Base-by-base conservation (phyloP, 768 basidiomycete species). In the Epithele typhae region DNA sequence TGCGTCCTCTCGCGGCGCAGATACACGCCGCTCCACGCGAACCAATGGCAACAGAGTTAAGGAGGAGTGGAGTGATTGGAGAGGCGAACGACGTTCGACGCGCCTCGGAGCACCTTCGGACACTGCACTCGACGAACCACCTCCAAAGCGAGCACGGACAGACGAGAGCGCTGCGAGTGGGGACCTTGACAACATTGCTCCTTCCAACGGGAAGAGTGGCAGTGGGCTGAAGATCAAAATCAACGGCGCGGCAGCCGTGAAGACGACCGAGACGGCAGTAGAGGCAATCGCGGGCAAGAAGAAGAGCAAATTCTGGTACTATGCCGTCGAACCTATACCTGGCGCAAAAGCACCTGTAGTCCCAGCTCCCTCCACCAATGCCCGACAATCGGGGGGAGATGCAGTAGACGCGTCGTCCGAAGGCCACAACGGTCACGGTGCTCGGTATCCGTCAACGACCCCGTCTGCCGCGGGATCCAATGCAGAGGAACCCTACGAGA, bases 291-390 rank as follows among this genome's bases (percentile, higher is more conserved):
- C 78, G 25, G 87, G 88, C 51, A 88, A 84, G 70, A 91, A 87
- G 69, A 82, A 76, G 64, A 91, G 89, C 59, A 90, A 86, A 59
- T 91, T 82, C 62, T 90, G 89, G 88, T 84, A 85, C 36, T 92
- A 92, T 53, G 89, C 89, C 17, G 86, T 92, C 21, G 89, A 92
- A 56, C 84, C 87, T 1, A 57, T 77, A 36, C 64, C 75, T 7
- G 69, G 66, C 21, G 53, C 8, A 30, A 14, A 7, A 30, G 67
- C n/a, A 12, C 40, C 19, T n/a, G n/a, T n/a, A n/a, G 17, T 21
- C 8, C 59, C 58, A 53, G 45, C 55, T 57, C 40, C 40, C 35
- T 25, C 45, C 53, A 15, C 45, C 25, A 25, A 34, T 32, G 36
- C 37, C 19, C 40, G 25, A 25, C 46, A 38, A 25, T 39, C 25